Base-by-base conservation (phyloP, 2,329 filamentous ascomycete species). In the Herpomyces periplanetae region DNA sequence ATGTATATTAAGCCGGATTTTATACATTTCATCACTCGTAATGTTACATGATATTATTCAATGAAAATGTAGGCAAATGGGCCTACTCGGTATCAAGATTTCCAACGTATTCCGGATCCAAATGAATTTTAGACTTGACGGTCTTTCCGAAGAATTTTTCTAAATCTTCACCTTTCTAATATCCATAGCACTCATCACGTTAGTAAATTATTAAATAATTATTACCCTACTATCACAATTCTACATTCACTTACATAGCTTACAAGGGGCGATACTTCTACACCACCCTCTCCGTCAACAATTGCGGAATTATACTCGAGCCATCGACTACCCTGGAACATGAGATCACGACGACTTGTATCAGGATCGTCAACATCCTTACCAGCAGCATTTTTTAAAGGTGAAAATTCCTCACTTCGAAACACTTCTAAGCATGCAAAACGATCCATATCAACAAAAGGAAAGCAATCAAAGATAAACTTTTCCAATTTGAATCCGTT, bases 401-500 rank as follows among this genome's bases (percentile, higher is more conserved):
- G 80, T 11, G 71, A 88, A 45, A 96, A 96, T 43, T 96, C 80
- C 30, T 96, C 80, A 45, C 88, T 73, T 25, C 80, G 68, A 39
- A 60, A 68, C 20, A 96, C 80, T 43, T 96, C 80, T 44, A 91
- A 62, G 40, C 61, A 85, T 10, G 73, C 80, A 34, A 96, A 96
- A 43, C 84, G 71, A 28, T 60, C 51, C 26, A 96, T 55, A 8
- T 60, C 45, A 20, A 85, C 47, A 47, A 75, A 52, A 24, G 75
- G 73, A 50, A 96, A 96, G 34, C 85, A 80, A 36, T 96, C 80
- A 35, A 96, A 96, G 24, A 96, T 73, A 32, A 91, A 96, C 42
- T 91, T 80, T 50, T 96, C 80, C 15, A 96, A 55, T 50, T 96
- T 96, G 51, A 96, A 73, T 28, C 80, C 80, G 35, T 96, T 96